These are phyloP conservation scores for Dactylellina haptotyla DNA, from an alignment of 2,329 filamentous ascomycete species.

Conservation along the genomic window DNA sequence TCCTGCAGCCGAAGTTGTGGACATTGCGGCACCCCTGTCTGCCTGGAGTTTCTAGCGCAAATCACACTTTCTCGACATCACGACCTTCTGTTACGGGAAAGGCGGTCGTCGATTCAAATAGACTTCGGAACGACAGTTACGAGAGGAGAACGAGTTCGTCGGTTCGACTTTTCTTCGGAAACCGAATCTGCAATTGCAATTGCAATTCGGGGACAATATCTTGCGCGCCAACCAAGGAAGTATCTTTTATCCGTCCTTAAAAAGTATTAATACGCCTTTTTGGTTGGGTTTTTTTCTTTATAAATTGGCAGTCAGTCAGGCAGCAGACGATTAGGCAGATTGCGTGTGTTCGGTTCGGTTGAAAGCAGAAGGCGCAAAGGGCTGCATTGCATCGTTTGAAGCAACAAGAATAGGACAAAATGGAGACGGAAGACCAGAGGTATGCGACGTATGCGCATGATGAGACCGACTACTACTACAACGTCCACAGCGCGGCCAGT, in stretches of 20 bases:
- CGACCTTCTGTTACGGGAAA: slow-evolving; percentile 53
- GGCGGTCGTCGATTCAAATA: slow-evolving; percentile 24
- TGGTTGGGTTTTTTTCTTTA: neutral
- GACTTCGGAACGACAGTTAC: slow-evolving; percentile 42
- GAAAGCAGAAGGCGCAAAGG: slow-evolving; percentile 24
- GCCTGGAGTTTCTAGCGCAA: slow-evolving; percentile 44
- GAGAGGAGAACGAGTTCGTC: slow-evolving; percentile 29
- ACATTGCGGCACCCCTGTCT: slow-evolving; percentile 41
- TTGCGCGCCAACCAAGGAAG: neutral
- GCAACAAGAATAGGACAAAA: slow-evolving; percentile 9
- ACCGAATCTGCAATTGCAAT: slow-evolving; percentile 6
- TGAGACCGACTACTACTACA: slow-evolving; percentile 51
- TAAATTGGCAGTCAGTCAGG: neutral
- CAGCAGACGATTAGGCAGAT: neutral
- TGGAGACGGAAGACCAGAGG: slow-evolving; percentile 40
- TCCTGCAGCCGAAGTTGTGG: slow-evolving; percentile 50
- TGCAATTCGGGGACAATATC: neutral
- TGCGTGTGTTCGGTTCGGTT: neutral
- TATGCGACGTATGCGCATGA: slow-evolving; percentile 35
- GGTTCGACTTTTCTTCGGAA: slow-evolving; percentile 39
- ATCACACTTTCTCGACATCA: slow-evolving; percentile 27
- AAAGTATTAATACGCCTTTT: neutral
- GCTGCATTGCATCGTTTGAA: slow-evolving; percentile 3
- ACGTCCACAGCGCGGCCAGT: slow-evolving; percentile 38
- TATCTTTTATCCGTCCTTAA: neutral